Evolutionary conservation across 2,329 filamentous ascomycete species (phyloP), one percentile per base, ranked within the genome.

Genomic region (Colletotrichum sp.): DNA sequence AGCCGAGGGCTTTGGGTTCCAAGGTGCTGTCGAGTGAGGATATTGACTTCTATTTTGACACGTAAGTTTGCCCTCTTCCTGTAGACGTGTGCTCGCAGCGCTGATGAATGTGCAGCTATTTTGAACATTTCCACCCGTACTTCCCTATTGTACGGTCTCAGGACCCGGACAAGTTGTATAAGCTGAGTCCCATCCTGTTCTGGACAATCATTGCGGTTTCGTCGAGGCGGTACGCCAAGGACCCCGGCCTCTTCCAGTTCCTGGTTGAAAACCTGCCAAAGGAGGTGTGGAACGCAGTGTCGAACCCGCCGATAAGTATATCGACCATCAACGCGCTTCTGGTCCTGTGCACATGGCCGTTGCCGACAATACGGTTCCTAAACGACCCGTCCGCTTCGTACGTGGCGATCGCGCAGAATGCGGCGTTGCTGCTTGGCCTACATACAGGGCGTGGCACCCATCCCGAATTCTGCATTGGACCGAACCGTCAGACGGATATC

Each of bases 31-130:
- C 89, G 0, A 88, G 88, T 1, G 87, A 89, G 57, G 89, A 91
- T 59, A 88, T 91, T 69, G 87, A 90, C 71, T 89, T 87, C 79
- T 91, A 91, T 78, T 91, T 91, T 80, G 85, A 88, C 74, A 89
- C 88, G 87, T 89, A 77, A 72, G 83, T 76, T n/a, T 61, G n/a
- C 16, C 22, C 19, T 3, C 19, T n/a, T n/a, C 2, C 59, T 30
- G 32, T 34, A 11, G 8, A 36, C 9, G 7, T 13, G 2, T 22
- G 19, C 29, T n/a, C 30, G 11, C 5, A 29, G 39, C 15, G 13
- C 19, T 44, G 22, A 57, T 16, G 19, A 59, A 22, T 11, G 19
- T 5, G n/a, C 39, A 90, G 87, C 72, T 91, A 89, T 78, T 87
- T 91, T 76, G 86, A 89, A 74, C 85, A 84, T 73, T 91, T 88